These are phyloP conservation scores for Penstemon eatonii DNA, from an alignment of 257 asterid species.

Conservation along the genomic window DNA sequence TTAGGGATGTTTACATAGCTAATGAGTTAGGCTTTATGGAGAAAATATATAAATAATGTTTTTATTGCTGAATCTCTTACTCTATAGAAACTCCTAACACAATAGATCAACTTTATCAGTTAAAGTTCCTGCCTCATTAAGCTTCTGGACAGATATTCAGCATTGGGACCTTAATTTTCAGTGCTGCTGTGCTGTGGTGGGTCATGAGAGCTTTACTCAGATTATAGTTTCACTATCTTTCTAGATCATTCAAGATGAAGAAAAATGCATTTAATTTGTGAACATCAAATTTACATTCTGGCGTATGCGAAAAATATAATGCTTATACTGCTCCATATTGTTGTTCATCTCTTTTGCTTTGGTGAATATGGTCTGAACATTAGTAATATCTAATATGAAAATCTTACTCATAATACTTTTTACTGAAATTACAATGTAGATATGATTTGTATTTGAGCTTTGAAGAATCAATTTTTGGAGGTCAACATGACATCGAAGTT, in stretches of 20 bases:
- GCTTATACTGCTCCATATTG: conserved; percentile 3
- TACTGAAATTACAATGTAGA: conserved; percentile 41
- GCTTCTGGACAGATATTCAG: conserved; percentile 5
- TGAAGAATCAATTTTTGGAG: conserved; percentile 87
- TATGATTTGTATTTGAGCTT: conserved; percentile 75
- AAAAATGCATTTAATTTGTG: conserved; percentile 7
- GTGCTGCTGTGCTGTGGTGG: neutral
- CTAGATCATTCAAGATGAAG: conserved; percentile 17
- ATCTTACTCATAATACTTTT: conserved; percentile 21
- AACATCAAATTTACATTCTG: conserved; percentile 14
- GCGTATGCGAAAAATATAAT: conserved; percentile 13
- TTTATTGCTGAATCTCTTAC: neutral
- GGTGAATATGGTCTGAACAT: neutral
- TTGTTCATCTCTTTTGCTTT: conserved; percentile 5
- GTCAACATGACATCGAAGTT: conserved; percentile 66
- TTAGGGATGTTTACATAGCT: conserved; percentile 4
- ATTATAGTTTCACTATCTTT: conserved; percentile 3
- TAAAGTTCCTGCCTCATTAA: neutral
- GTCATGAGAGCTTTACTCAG: conserved; percentile 7
- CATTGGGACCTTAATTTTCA: conserved; percentile 14
- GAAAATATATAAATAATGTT: no score
- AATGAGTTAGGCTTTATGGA: neutral
- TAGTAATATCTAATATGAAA: neutral
- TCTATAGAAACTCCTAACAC: neutral
- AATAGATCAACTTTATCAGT: neutral